A percentile compares a stretch with the other conserved stretches of the same genome.
Evolutionary conservation across 2,329 filamentous ascomycete species (phyloP).

Genomic region (Penicillium sp.): DNA sequence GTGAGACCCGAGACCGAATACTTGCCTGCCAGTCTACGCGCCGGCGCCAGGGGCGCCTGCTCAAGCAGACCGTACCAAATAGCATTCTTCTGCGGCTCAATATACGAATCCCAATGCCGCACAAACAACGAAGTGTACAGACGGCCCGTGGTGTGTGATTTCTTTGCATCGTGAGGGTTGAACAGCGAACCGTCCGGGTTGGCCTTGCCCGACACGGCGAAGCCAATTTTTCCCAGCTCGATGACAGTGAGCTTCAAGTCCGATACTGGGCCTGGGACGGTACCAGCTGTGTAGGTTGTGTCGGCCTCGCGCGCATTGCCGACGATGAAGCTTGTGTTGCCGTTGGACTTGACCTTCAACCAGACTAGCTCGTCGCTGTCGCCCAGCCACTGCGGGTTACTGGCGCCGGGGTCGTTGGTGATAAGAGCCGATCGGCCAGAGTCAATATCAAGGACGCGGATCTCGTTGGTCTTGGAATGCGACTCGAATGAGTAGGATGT

Average conservation of each 20-base stretch:
- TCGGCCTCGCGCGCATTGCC: slow-evolving; percentile 44
- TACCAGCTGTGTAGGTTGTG: slow-evolving; percentile 48
- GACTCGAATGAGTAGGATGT: slow-evolving; percentile 54
- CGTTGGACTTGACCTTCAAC: slow-evolving; percentile 48
- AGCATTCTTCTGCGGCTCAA: slow-evolving; percentile 51
- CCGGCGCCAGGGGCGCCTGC: slow-evolving; percentile 40
- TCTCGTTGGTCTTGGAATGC: slow-evolving; percentile 49
- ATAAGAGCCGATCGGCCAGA: slow-evolving; percentile 44
- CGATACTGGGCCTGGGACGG: slow-evolving; percentile 48
- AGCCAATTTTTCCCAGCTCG: slow-evolving; percentile 45
- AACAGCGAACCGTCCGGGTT: slow-evolving; percentile 51
- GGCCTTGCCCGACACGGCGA: slow-evolving; percentile 51
- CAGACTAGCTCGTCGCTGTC: slow-evolving; percentile 47
- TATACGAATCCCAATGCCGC: slow-evolving; percentile 56
- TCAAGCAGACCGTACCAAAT: slow-evolving; percentile 53
- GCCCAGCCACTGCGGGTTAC: slow-evolving; percentile 51
- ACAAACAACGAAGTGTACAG: slow-evolving; percentile 56
- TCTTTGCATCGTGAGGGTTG: slow-evolving; percentile 52
- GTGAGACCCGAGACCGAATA: slow-evolving; percentile 45
- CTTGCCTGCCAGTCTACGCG: slow-evolving; percentile 39
- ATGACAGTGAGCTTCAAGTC: slow-evolving; percentile 48
- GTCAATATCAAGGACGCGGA: slow-evolving; percentile 47
- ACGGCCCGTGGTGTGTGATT: slow-evolving; percentile 48
- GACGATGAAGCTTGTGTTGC: slow-evolving; percentile 50
- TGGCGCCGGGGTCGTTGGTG: slow-evolving; percentile 48